Base-by-base conservation (phyloP, 1,139 yeast genomes). In the Pichia sp. region DNA sequence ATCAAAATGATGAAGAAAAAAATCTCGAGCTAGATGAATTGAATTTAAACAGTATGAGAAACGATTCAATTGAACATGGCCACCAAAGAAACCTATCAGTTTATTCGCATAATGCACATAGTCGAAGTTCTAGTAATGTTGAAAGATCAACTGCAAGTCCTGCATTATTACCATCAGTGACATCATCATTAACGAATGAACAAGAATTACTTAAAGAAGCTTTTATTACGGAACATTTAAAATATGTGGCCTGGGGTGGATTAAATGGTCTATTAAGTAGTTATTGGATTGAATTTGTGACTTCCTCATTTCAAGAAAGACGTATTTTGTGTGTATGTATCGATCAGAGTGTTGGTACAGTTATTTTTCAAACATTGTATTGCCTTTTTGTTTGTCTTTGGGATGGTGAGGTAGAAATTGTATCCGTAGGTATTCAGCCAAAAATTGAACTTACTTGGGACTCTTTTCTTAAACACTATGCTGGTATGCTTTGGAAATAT, bases 211-310 rank as follows among this genome's bases (percentile, higher is more conserved):
- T 32, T n/a, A 35, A 10, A 4, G 36, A 35, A 6, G 35, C 33
- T 7, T 29, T 36, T 26, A 67, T 69, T 37, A 35, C 24, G 3
- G 42, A 44, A n/a, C 54, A 51, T 39, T 43, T 67, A 43, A 79
- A 80, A 54, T 80, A 80, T 54, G 57, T 70, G 49, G 58, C 73
- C 2, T 80, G 85, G 85, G 87, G 87, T n/a, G 59, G 68, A 16
- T 64, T 80, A 39, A 79, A 79, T 57, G 86, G 85, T 1, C 57
- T 70, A 27, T 62, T 78, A 46, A 74, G 82, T 3, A 74, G 73
- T 7, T 59, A 76, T 29, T 80, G 86, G 86, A 70, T 80, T 37
- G 75, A 75, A 40, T 51, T 70, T 37, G 62, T 80, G 36, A 58
- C 75, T n/a, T 43, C 51, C 1, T 61, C 58, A 10, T 55, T 74